Conservation (phyloP, 192 early-diverging fungal genomes). For the Coemansia umbellata region DNA sequence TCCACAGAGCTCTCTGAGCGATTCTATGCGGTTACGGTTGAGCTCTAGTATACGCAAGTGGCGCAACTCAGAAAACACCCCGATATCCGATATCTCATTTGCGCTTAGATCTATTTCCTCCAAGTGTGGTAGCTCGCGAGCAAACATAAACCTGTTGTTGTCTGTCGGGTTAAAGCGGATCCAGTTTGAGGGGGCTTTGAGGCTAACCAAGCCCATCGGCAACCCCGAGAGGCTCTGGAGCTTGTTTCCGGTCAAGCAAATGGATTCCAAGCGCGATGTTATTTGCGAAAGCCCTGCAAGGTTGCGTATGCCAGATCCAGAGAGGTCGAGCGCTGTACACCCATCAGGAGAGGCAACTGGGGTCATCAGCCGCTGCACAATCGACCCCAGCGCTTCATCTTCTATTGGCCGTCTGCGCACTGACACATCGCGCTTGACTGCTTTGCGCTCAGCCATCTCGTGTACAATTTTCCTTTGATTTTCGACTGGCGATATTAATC, state of each 20-base stretch:
- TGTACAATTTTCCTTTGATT: slow-evolving; percentile 32
- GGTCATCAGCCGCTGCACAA: slow-evolving; percentile 44
- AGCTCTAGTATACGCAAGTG: slow-evolving; percentile 41
- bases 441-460: slow-evolving; percentile 41
- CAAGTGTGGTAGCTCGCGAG: slow-evolving; percentile 46
- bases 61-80: slow-evolving; percentile 40
- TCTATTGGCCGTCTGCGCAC: slow-evolving; percentile 19
- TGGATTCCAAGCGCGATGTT: slow-evolving; percentile 40
- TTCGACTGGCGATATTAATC: slow-evolving; percentile 37
- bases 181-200: slow-evolving; percentile 47
- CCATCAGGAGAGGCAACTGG: slow-evolving; percentile 40
- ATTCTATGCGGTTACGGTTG: slow-evolving; percentile 40
- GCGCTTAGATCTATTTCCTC: slow-evolving; percentile 44
- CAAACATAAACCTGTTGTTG: slow-evolving; percentile 24
- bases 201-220: slow-evolving; percentile 33
- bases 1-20: slow-evolving; percentile 22
- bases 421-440: slow-evolving; percentile 6
- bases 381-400: slow-evolving; percentile 43
- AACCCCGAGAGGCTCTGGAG: slow-evolving; percentile 35
- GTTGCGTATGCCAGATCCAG: slow-evolving; percentile 40
- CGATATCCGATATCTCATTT: slow-evolving; percentile 46
- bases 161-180: slow-evolving; percentile 34
- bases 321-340: slow-evolving; percentile 36
- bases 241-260: slow-evolving; percentile 39
- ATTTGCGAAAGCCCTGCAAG: slow-evolving; percentile 37